phyloP scores from a whole-genome alignment of 345 rosid genomes.

The Gossypium sturtianum region DNA sequence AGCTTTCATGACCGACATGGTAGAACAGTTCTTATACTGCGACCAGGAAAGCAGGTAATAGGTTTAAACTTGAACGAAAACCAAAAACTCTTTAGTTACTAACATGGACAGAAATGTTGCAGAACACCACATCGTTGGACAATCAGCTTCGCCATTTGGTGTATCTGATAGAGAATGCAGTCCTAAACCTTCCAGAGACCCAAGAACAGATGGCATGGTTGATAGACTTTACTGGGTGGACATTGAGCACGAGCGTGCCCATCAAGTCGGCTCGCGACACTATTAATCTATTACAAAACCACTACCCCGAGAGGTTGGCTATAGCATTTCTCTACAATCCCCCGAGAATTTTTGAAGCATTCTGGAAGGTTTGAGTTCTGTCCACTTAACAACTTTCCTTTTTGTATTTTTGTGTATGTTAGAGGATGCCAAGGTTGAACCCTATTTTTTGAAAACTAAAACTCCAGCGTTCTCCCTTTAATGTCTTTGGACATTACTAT shows the following conservation, averaged over 20 bases:
- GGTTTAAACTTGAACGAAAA: neutral
- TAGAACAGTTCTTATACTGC: slow-evolving; percentile 75
- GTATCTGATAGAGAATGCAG: slow-evolving; percentile 85
- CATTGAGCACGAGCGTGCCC: slow-evolving; percentile 62
- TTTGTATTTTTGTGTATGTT: neutral
- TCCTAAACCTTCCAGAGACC: slow-evolving; percentile 78
- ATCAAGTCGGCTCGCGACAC: slow-evolving; percentile 78
- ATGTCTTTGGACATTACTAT: too few species aligned
- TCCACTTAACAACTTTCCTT: neutral
- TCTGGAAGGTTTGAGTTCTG: slow-evolving; percentile 78
- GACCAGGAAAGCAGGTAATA: slow-evolving; percentile 84
- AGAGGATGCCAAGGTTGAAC: neutral
- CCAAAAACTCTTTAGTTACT: neutral
- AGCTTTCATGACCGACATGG: slow-evolving; percentile 79
- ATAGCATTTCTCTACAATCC: slow-evolving; percentile 90
- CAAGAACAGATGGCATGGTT: slow-evolving; percentile 95
- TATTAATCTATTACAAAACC: slow-evolving; percentile 64
- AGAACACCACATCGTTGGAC: slow-evolving; percentile 74
- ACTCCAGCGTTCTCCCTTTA: too few species aligned
- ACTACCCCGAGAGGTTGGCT: slow-evolving; percentile 92
- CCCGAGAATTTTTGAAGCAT: slow-evolving; percentile 88
- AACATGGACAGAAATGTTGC: slow-evolving; percentile 18
- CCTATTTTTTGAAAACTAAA: neutral
- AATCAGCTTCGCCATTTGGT: slow-evolving; percentile 75
- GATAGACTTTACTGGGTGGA: slow-evolving; percentile 91